Conservation (phyloP, 2,329 filamentous ascomycete genomes). For the Colletotrichum sp. region DNA sequence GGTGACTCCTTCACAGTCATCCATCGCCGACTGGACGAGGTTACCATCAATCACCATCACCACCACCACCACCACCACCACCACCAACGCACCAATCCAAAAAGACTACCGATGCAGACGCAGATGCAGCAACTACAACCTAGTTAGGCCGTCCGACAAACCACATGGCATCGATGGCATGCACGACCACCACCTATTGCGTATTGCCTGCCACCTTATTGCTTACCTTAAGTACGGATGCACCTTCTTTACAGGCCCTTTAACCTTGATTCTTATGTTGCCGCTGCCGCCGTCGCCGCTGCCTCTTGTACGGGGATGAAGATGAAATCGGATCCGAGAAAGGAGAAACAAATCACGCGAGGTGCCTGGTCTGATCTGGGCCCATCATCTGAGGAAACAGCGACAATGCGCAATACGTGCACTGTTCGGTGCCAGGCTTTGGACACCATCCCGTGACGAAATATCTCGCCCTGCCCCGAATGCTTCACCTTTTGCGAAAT, state of each 20-base stretch:
- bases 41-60: not conserved
- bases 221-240: not conserved
- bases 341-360: not conserved
- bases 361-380: not conserved
- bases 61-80: not conserved
- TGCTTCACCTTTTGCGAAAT: not conserved
- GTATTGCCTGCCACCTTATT: not conserved
- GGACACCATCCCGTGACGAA: not conserved
- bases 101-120: not conserved
- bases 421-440: not conserved
- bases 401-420: not conserved
- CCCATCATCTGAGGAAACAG: not conserved
- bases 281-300: not conserved
- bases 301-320: not conserved
- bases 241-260: not conserved
- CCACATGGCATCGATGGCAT: not conserved
- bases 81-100: not conserved
- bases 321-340: constrained; percentile 2
- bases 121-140: not conserved
- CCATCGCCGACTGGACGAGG: not conserved
- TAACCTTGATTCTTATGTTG: not conserved
- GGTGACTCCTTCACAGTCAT: not conserved
- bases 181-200: not conserved
- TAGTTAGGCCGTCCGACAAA: not conserved
- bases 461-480: not conserved